phyloP scores from a whole-genome alignment of 169 alveolate species.

The Eimeria acervulina region DNA sequence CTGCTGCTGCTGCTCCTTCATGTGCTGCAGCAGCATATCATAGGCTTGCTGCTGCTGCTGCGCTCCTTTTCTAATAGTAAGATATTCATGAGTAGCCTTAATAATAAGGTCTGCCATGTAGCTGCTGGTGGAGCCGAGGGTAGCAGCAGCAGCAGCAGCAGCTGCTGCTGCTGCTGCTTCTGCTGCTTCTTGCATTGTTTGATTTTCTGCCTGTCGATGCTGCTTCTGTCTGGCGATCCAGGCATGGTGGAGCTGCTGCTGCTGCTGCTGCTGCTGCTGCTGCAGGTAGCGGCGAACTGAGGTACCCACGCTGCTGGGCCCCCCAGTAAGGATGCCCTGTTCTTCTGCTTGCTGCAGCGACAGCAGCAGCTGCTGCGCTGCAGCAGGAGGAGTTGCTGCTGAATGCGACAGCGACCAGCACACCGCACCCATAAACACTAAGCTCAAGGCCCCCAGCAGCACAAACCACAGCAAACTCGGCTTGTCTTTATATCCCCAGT shows the following conservation, averaged over 20 bases:
- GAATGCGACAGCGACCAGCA: not conserved
- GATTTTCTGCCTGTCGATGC: not conserved
- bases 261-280: slow-evolving; percentile 52
- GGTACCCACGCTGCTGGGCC: not conserved
- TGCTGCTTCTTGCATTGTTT: not conserved
- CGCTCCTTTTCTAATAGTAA: not conserved
- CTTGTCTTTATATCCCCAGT: not conserved
- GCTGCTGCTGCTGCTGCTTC: slow-evolving; percentile 21
- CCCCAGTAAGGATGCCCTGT: slow-evolving; percentile 21
- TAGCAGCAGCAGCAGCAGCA: slow-evolving; percentile 9
- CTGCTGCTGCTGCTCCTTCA: slow-evolving; percentile 14
- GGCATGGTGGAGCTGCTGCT: slow-evolving; percentile 46
- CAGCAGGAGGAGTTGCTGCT: not conserved
- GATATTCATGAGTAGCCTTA: not conserved
- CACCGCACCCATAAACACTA: not conserved
- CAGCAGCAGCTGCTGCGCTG: not conserved
- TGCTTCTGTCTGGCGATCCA: slow-evolving; percentile 22
- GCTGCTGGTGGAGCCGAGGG: slow-evolving; percentile 5
- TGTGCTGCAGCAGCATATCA: slow-evolving; percentile 1
- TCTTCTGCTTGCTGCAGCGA: slow-evolving; percentile 38
- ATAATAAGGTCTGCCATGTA: slow-evolving; percentile 18
- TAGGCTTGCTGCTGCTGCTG: slow-evolving; percentile 57
- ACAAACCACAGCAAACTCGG: not conserved
- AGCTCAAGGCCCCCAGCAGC: not conserved
- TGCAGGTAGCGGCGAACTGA: not conserved